Evolutionary conservation across 345 rosid species (phyloP).

Genomic region (Salix viminalis): DNA sequence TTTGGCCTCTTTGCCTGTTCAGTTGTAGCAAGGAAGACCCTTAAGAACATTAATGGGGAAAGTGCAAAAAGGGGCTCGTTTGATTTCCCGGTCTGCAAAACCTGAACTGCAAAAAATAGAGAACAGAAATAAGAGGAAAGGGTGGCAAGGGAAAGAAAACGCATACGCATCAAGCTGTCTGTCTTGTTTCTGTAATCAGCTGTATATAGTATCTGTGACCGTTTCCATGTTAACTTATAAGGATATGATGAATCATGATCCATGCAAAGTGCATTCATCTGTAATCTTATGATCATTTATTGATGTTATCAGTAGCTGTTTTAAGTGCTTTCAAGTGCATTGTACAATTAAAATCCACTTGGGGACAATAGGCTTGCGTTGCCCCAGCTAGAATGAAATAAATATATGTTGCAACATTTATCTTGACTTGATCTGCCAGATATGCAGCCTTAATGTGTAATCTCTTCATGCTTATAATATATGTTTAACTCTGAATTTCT

Average conservation of each 20-base stretch:
- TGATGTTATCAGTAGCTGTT: background rate
- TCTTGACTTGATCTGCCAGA: background rate
- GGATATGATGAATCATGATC: background rate
- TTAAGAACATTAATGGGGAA: background rate
- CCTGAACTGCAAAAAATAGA: background rate
- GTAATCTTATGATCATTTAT: conserved; percentile 6
- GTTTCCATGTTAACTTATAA: background rate
- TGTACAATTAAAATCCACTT: background rate
- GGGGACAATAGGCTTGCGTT: background rate
- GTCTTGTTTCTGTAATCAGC: conserved; percentile 6
- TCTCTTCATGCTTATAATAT: background rate
- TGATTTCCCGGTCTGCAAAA: background rate
- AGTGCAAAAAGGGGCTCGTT: background rate
- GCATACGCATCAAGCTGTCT: too few relatives aligned
- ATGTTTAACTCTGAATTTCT: background rate
- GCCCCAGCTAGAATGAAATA: conserved; percentile 7
- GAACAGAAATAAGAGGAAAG: background rate
- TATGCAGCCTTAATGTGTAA: background rate
- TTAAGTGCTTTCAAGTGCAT: background rate
- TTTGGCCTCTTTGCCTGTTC: conserved; percentile 4
- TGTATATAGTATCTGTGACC: conserved; percentile 14
- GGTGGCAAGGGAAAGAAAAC: background rate
- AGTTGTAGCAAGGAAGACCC: background rate
- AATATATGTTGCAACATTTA: background rate
- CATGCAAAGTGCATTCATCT: conserved; percentile 9